Evolutionary conservation across 176 grass and related monocot species (phyloP).

Genomic region (Rhipidocladum racemiflorum): DNA sequence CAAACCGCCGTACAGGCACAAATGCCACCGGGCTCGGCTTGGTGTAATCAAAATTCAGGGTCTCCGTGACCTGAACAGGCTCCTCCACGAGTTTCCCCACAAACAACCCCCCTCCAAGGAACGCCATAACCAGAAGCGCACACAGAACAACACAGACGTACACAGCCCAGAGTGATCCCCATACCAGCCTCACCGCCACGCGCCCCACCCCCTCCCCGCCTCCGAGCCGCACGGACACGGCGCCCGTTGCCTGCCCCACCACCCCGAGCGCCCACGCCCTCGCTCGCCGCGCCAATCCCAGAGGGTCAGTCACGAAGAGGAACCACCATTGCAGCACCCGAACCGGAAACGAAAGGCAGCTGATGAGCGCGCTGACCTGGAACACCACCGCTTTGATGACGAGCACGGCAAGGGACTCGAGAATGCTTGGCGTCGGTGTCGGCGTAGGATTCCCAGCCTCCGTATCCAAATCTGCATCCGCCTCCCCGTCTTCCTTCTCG

Average conservation of each 20-base stretch:
- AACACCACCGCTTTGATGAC: constrained; percentile 64
- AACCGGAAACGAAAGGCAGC: constrained; percentile 53
- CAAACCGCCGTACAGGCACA: constrained; percentile 49
- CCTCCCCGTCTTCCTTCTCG: neutral
- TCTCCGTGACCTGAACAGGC: constrained; percentile 66
- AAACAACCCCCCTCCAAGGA: constrained; percentile 59
- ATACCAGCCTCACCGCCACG: constrained; percentile 49
- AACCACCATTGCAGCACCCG: constrained; percentile 60
- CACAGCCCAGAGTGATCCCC: constrained; percentile 68
- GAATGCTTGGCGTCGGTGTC: constrained; percentile 3
- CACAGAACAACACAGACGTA: constrained; percentile 63
- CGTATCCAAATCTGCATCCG: neutral
- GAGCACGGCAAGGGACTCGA: constrained; percentile 47
- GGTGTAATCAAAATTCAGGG: constrained; percentile 90
- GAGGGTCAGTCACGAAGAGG: constrained; percentile 54
- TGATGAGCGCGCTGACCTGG: constrained; percentile 58
- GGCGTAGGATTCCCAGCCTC: neutral
- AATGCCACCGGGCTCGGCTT: constrained; percentile 60
- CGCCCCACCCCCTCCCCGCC: constrained; percentile 30
- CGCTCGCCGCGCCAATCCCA: constrained; percentile 38
- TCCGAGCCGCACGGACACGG: constrained; percentile 30
- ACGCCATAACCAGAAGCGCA: constrained; percentile 57
- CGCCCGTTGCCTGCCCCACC: constrained; percentile 33
- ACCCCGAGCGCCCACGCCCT: constrained; percentile 26
- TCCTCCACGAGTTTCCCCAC: constrained; percentile 55